phyloP scores from a whole-genome alignment of 306 rosid genomes.

The Begonia fuchsioides region DNA sequence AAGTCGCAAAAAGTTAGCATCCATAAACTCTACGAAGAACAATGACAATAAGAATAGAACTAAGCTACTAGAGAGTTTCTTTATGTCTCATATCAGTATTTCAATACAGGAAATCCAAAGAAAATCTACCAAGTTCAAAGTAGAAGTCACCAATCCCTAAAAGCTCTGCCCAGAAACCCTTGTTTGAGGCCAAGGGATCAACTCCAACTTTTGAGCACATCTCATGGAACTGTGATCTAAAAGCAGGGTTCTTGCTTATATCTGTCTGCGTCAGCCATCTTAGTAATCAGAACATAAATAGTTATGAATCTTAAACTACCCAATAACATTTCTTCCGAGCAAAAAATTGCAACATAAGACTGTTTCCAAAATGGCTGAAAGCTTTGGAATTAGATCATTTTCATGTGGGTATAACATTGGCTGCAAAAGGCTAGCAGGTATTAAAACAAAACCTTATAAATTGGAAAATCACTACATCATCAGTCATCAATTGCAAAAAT shows the following conservation, averaged over 20 bases:
- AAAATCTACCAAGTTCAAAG: constrained; percentile 77
- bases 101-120: no score
- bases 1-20: constrained; percentile 19
- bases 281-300: background rate
- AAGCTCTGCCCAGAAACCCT: constrained; percentile 98
- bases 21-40: background rate
- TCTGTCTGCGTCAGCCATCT: constrained; percentile 46
- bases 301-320: no score
- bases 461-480: no score
- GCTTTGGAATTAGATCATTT: background rate
- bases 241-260: constrained; percentile 90
- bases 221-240: constrained; percentile 92
- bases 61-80: no score
- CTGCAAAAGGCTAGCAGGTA: no score
- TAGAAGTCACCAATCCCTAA: constrained; percentile 92
- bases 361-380: no score
- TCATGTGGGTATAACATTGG: background rate
- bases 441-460: no score
- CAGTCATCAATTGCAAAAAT: no score
- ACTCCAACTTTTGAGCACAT: constrained; percentile 97
- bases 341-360: no score
- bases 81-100: no score
- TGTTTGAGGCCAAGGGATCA: constrained; percentile 89
- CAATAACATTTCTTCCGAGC: no score
- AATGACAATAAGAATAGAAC: no score